Base-by-base conservation (phyloP, 495 filamentous ascomycete genomes). In the Pyrenula massariospora region DNA sequence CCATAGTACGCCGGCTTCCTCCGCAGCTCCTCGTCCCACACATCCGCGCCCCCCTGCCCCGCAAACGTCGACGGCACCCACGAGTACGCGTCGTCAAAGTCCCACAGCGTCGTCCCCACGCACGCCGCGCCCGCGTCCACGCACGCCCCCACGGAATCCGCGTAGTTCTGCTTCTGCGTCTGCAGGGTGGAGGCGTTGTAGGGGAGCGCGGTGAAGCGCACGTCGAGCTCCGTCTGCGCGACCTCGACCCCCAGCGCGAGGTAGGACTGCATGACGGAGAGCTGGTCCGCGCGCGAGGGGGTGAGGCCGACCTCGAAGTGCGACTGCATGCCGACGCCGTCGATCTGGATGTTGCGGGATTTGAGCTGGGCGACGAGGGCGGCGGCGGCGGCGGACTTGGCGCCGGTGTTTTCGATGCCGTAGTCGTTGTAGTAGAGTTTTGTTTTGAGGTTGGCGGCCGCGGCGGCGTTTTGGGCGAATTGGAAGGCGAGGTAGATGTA, bases 381-480 rank as follows among this genome's bases (percentile, higher is more conserved):
- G 11, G 68, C 66, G 2, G 72, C 73, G 3, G 63, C 77, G 0
- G 69, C 70, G 31, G 73, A 66, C 63, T 84, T 79, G 50, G 68
- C 59, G 3, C 76, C 72, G 3, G 72, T 68, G 2, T 63, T 71
- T 64, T 86, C 84, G 62, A 84, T 79, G 69, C 81, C 85, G 70
- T 86, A 88, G 59, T 77, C 70, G 69, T 88, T 88, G 72, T 86
- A 84, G 73, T 85, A 88, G 31, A 81, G 74, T 64, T 78, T 79
- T 20, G 67, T 69, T 52, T 60, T 59, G 2, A 71, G 71, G 59
- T 80, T 72, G 57, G 74, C 78, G 24, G 72, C 70, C 2, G 67
- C 69, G 24, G 79, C 82, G 1, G 75, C 63, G 3, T 60, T 69
- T 42, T 42, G 31, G 15, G 31, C 31, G 31, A 42, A 42, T 42